A percentile compares a stretch with the other conserved stretches of the same genome.
phyloP scores from a whole-genome alignment of 1,139 yeast genomes.

The Blastobotrys apis region DNA sequence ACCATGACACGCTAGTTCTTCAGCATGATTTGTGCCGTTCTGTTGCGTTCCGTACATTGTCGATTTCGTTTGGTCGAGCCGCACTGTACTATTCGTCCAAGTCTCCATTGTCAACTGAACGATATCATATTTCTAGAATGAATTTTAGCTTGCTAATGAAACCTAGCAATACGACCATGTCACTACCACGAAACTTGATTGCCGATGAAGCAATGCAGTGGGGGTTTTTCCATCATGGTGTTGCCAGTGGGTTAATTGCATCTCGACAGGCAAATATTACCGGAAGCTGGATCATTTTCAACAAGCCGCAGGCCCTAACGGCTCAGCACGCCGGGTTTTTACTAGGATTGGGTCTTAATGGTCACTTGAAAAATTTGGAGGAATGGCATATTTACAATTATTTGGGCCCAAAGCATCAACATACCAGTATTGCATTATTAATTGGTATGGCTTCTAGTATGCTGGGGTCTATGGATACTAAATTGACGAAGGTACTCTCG shows the following conservation, averaged over 20 bases:
- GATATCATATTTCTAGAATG: conserved; percentile 72
- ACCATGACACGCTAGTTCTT: conserved; percentile 51
- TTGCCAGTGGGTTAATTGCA: conserved; percentile 76
- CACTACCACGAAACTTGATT: conserved; percentile 53
- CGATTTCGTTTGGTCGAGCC: conserved; percentile 76
- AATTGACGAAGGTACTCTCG: conserved; percentile 82
- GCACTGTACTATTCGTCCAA: conserved; percentile 67
- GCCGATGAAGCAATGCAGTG: conserved; percentile 56
- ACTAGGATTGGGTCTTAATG: conserved; percentile 88
- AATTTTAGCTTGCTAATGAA: conserved; percentile 63
- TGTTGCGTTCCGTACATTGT: conserved; percentile 67
- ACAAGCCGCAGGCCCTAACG: conserved; percentile 65
- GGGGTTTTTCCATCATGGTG: conserved; percentile 95
- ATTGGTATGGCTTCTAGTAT: conserved; percentile 92
- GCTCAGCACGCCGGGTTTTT: conserved; percentile 93
- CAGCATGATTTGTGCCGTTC: conserved; percentile 64
- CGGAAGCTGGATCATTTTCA: conserved; percentile 91
- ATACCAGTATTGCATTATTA: conserved; percentile 79
- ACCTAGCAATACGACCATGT: conserved; percentile 64
- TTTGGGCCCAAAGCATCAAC: conserved; percentile 82
- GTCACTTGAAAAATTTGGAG: conserved; percentile 76
- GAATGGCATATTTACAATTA: conserved; percentile 98
- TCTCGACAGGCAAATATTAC: conserved; percentile 63
- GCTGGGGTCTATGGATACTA: conserved; percentile 78
- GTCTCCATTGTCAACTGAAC: conserved; percentile 77